Evolutionary conservation across 768 basidiomycete species (phyloP), one percentile per base, ranked within the genome.

Genomic region (Boletus eberwhitei): DNA sequence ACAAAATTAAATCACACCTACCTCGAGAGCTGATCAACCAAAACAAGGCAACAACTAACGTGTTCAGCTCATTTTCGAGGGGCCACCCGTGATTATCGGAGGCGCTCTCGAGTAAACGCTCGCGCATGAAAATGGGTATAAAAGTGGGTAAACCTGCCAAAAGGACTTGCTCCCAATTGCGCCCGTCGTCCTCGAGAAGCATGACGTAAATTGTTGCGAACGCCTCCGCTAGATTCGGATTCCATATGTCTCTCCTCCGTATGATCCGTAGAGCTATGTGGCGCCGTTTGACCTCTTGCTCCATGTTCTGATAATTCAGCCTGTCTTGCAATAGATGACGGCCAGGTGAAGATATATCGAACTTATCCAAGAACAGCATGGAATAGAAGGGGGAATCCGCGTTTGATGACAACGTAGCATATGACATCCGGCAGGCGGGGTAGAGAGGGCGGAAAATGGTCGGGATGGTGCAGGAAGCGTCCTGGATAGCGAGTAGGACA

Each of bases 131-230:
- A 1, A 42, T 48, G 36, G 70, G 69, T 16, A 82, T 67, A 52
- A 82, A 77, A 0, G 52, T 35, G 4, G 74, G 73, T 12, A 81
- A 63, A 38, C 71, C 72, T 6, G 79, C 78, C 63, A 74, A 73
- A 45, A 73, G 61, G 14, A 83, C 70, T 55, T 79, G 81, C 47
- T 72, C 71, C 37, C 73, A 60, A 61, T 83, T 84, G 56, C 73
- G 76, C 44, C 73, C 75, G 50, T 76, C 78, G 26, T 82, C 77
- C 57, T 85, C 83, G 32, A 83, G 75, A 39, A 84, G 69, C 81
- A 87, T 84, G 35, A 79, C 64, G 61, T 80, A 84, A 48, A 80
- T 75, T 0, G 75, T 75, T 71, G 80, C 80, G 31, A 87, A 65
- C 12, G 76, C 77, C 53, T 80, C 75, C 0, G 68, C 71, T 9